Evolutionary conservation across 805 yeast species (phyloP).

Genomic region (Spathaspora hagerdaliae): DNA sequence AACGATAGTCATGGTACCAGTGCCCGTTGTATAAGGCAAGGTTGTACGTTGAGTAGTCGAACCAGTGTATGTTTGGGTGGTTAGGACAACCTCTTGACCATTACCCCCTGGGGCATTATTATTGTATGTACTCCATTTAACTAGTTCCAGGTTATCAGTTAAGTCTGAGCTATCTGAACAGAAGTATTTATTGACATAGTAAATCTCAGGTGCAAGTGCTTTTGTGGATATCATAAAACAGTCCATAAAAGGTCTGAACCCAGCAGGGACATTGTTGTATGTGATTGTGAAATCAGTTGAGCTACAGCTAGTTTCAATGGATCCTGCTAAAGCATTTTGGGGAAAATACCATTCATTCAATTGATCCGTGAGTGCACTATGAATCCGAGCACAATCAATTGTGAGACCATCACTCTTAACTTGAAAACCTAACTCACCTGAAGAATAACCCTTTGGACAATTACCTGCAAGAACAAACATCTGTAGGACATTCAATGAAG

Average conservation of each 20-base stretch:
- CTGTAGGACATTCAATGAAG: slow-evolving; percentile 6
- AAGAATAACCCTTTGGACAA: slow-evolving; percentile 16
- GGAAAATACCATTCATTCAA: slow-evolving; percentile 19
- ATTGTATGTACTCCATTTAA: slow-evolving; percentile 7
- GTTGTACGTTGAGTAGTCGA: slow-evolving; percentile 11
- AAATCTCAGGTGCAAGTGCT: slow-evolving; percentile 6
- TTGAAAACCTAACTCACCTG: slow-evolving; percentile 18
- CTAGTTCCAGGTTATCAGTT: slow-evolving; percentile 10
- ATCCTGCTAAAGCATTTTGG: not conserved
- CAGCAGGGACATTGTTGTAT: slow-evolving; percentile 22
- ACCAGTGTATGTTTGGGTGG: slow-evolving; percentile 1
- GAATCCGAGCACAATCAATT: slow-evolving; percentile 18
- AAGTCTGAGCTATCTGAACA: slow-evolving; percentile 7
- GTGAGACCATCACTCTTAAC: slow-evolving; percentile 3
- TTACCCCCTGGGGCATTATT: slow-evolving; percentile 6
- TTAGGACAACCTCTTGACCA: slow-evolving; percentile 5
- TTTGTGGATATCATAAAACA: slow-evolving; percentile 4
- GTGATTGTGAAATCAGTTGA: slow-evolving; percentile 5
- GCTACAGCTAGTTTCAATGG: slow-evolving; percentile 13
- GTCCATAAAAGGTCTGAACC: slow-evolving; percentile 14
- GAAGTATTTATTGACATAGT: slow-evolving; percentile 9
- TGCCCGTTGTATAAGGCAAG: slow-evolving; percentile 5
- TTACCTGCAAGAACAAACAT: slow-evolving; percentile 9
- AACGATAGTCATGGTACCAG: slow-evolving; percentile 7
- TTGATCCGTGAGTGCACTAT: slow-evolving; percentile 14